phyloP scores from a whole-genome alignment of 768 basidiomycete genomes.

The Auricularia cornea region DNA sequence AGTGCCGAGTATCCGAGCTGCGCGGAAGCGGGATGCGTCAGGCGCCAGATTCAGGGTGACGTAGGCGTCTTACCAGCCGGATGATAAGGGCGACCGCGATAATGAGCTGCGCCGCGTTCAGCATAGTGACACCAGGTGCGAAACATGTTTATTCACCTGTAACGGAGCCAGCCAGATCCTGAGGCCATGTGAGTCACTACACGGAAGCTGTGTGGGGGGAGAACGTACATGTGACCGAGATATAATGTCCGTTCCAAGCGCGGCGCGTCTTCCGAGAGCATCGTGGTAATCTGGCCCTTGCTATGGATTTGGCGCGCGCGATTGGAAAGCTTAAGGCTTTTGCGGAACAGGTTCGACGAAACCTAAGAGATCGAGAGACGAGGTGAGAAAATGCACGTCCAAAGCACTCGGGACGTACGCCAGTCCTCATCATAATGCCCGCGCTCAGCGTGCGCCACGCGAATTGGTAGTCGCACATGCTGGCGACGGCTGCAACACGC shows the following conservation, averaged over 20 bases:
- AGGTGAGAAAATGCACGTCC: no score
- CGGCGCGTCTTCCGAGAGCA: constrained; percentile 58
- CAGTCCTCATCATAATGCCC: neutral
- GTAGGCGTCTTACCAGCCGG: constrained; percentile 33
- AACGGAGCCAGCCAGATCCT: neutral
- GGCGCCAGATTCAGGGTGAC: no score
- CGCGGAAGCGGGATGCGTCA: no score
- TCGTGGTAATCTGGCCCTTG: constrained; percentile 59
- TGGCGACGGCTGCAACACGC: constrained; percentile 29
- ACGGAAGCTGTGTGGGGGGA: no score
- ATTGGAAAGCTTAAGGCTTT: constrained; percentile 58
- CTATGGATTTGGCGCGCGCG: constrained; percentile 48
- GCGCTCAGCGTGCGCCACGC: neutral
- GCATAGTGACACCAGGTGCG: no score
- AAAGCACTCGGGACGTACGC: neutral
- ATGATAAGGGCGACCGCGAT: constrained; percentile 57
- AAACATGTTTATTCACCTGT: no score
- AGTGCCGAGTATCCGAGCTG: constrained; percentile 63
- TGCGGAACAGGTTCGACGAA: constrained; percentile 48
- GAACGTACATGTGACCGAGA: constrained; percentile 25
- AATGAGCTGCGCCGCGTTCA: no score
- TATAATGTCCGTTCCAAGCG: constrained; percentile 42
- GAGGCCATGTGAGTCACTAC: no score
- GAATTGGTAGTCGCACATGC: neutral
- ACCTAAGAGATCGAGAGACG: no score